Conservation (phyloP, 345 rosid genomes). For the Luvunga scandens region DNA sequence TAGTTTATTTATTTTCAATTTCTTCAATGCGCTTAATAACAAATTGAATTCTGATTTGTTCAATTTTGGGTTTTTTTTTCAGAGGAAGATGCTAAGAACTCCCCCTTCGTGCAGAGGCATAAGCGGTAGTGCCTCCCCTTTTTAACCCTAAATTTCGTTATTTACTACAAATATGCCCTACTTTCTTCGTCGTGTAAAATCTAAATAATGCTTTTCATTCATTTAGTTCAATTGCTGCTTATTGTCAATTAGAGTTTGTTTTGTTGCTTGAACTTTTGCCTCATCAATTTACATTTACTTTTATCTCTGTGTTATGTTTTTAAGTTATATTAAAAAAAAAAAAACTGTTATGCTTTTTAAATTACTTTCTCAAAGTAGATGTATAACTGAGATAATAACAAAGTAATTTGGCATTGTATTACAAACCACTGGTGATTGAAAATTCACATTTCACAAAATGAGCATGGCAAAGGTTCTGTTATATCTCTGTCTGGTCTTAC, state of each 20-base stretch:
- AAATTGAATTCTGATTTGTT: background rate
- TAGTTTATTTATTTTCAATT: background rate
- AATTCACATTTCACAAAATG: background rate
- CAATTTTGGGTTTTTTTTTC: slow-evolving; percentile 3
- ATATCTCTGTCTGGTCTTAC: no score
- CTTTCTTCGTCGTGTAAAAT: background rate
- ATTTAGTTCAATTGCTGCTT: background rate
- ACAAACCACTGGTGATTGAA: background rate
- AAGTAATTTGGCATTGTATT: background rate
- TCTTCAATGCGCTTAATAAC: background rate
- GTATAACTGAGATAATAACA: background rate
- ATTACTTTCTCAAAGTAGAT: background rate
- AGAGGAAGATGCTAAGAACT: slow-evolving; percentile 93
- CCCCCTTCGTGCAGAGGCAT: slow-evolving; percentile 79
- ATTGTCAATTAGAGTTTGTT: background rate
- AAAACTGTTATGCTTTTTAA: background rate
- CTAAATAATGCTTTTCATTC: background rate
- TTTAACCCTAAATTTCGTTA: background rate
- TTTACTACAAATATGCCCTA: background rate
- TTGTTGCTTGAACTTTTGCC: background rate
- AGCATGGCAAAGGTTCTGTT: background rate
- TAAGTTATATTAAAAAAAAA: background rate
- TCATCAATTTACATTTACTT: background rate
- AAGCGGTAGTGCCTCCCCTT: slow-evolving; percentile 38
- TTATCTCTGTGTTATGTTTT: background rate